Percentiles rank a stretch among this genome's conserved stretches.
phyloP scores from a whole-genome alignment of 148 eudicot species.

The Nyssa sinensis region DNA sequence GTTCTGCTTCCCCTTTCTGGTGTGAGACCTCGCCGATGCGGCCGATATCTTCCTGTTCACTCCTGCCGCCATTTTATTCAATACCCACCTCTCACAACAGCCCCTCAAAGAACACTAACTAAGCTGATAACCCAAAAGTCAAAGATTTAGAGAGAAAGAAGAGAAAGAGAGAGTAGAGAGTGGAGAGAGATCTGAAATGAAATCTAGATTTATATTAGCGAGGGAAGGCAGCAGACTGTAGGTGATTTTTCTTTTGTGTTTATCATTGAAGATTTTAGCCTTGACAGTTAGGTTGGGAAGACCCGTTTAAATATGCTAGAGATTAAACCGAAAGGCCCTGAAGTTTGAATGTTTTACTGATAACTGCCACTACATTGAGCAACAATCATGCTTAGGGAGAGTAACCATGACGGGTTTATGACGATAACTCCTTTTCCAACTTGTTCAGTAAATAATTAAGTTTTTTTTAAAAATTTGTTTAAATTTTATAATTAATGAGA shows the following conservation, averaged over 20 bases:
- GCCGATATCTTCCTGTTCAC: slow-evolving; percentile 47
- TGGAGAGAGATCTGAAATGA: no score
- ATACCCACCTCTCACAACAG: neutral
- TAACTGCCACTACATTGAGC: neutral
- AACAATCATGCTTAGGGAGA: no score
- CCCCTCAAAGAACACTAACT: neutral
- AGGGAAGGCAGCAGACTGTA: neutral
- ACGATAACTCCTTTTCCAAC: no score
- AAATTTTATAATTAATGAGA: no score
- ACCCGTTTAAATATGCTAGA: neutral
- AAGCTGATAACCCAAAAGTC: neutral
- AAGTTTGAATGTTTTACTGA: neutral
- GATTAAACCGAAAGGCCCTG: neutral
- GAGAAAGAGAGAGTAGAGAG: no score
- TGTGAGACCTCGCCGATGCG: slow-evolving; percentile 68
- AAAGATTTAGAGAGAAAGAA: neutral
- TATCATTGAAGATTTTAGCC: no score
- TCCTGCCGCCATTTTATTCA: slow-evolving; percentile 31
- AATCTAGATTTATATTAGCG: neutral
- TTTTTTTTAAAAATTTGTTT: no score
- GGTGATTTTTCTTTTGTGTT: no score
- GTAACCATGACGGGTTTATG: no score
- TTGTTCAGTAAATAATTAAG: no score
- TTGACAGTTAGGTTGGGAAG: neutral
- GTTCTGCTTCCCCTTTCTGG: slow-evolving; percentile 43